A percentile compares a stretch with the other conserved stretches of the same genome.
Evolutionary conservation across 176 grass and related monocot genomes (phyloP).

Genomic region (Aegilops sharonensis): DNA sequence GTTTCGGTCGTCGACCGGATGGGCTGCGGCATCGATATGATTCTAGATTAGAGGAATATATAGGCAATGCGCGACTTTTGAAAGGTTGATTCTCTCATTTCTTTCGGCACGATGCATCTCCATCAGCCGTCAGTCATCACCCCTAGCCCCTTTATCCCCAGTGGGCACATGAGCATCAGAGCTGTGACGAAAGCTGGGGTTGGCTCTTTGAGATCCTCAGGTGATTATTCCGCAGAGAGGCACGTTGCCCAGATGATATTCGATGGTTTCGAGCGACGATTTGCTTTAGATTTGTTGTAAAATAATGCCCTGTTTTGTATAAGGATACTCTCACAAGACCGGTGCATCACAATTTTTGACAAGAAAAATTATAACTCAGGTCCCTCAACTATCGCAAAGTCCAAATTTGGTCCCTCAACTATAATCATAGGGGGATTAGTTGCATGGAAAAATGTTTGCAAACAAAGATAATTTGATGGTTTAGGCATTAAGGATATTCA

Average conservation of each 20-base stretch:
- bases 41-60: constrained; percentile 1
- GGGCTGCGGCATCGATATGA: constrained; percentile 9
- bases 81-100: constrained; percentile 36
- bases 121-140: not conserved
- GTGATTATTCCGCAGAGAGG: constrained; percentile 1
- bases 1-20: constrained; percentile 1
- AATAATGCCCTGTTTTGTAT: not conserved
- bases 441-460: too few relatives aligned
- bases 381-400: too few relatives aligned
- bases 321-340: not conserved
- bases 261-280: not conserved
- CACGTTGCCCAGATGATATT: not conserved
- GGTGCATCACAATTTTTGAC: too few relatives aligned
- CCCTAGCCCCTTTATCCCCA: not conserved
- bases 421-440: too few relatives aligned
- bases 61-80: constrained; percentile 13
- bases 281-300: not conserved
- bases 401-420: too few relatives aligned
- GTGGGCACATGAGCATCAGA: constrained; percentile 7
- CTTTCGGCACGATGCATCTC: constrained; percentile 27
- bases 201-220: constrained; percentile 27
- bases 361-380: too few relatives aligned
- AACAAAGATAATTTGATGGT: too few relatives aligned
- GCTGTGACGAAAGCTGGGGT: constrained; percentile 10
- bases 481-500: too few relatives aligned